Evolutionary conservation across 2,329 filamentous ascomycete genomes (phyloP), one percentile per base, ranked within the genome.

Genomic region (Penicillium hordei): DNA sequence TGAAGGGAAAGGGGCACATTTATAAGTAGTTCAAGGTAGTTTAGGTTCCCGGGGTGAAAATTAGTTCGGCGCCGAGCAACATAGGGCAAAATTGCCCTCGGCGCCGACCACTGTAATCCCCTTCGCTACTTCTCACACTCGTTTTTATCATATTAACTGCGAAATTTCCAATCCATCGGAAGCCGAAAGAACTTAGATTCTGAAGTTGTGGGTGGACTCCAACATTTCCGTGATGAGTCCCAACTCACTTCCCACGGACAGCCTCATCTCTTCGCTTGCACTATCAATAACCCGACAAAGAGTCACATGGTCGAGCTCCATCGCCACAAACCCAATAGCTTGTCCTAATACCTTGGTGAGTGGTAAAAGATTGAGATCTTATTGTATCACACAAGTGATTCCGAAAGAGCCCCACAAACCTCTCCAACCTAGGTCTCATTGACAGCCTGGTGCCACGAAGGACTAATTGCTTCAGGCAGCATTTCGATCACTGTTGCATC

Each of bases 291-390:
- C 3, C 49, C 73, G 2, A 60, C 66, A 0, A 43, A 48, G 2
- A 52, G 50, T 17, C 78, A 69, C 52, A 29, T 74, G 15, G 45
- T 36, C 6, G 75, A 76, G 39, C 68, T 79, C 43, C 70, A 68
- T 6, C 70, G 68, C 9, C 65, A 72, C n/a, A 73, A 79, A 57
- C 69, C 75, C 2, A 62, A 69, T 6, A 72, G 73, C 0, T 85
- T 5, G 31, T 33, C 86, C 0, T 89, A 89, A 71, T 78, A 80
- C 36, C 70, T 90, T 1, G 81, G 83, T 6, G 88, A 88, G 21
- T 90, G 87, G 88, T 88, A 27, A 43, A 21, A 12, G 10, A 23
- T 6, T 40, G 39, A 19, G 19, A 21, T 40, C 19, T 19, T 15
- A 21, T 6, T 6, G 3, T 40, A 15, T 40, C 39, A 15, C 6